phyloP scores from a whole-genome alignment of 331 rosid species.

The Cydonia oblonga region DNA sequence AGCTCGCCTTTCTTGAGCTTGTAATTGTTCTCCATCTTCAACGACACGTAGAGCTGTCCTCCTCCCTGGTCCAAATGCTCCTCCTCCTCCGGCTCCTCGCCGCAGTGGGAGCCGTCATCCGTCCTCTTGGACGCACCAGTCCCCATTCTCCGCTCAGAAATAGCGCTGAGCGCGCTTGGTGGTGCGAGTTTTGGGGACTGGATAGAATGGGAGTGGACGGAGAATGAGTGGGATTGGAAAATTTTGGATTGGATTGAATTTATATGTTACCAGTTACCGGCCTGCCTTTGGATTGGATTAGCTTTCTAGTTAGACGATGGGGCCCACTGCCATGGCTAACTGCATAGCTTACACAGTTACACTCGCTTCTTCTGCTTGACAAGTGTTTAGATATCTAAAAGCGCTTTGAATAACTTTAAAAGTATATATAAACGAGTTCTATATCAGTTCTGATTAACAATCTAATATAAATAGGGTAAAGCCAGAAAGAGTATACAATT shows the following conservation, averaged over 20 bases:
- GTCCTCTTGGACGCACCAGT: conserved; percentile 49
- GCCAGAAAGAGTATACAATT: too few relatives aligned
- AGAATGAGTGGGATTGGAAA: conserved; percentile 1
- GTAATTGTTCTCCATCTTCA: conserved; percentile 73
- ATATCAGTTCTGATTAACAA: too few relatives aligned
- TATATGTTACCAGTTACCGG: neutral
- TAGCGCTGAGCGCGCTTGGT: neutral
- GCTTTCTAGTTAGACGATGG: neutral
- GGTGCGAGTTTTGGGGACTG: conserved; percentile 5
- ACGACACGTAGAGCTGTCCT: conserved; percentile 77
- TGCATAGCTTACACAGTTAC: too few relatives aligned
- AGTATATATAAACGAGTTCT: too few relatives aligned
- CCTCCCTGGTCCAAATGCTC: conserved; percentile 48
- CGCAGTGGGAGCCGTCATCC: conserved; percentile 37
- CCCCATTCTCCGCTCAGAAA: conserved; percentile 37
- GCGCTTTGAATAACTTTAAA: accelerated
- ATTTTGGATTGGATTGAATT: neutral
- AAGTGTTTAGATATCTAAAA: neutral
- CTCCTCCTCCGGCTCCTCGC: conserved; percentile 33
- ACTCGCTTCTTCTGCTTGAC: neutral
- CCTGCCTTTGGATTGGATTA: neutral
- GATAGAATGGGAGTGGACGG: conserved; percentile 19
- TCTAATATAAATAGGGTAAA: too few relatives aligned
- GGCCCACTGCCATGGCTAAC: neutral
- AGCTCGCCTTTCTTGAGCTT: conserved; percentile 69